phyloP scores from a whole-genome alignment of 139 green algal genomes.

The Coccomyxa sp. region DNA sequence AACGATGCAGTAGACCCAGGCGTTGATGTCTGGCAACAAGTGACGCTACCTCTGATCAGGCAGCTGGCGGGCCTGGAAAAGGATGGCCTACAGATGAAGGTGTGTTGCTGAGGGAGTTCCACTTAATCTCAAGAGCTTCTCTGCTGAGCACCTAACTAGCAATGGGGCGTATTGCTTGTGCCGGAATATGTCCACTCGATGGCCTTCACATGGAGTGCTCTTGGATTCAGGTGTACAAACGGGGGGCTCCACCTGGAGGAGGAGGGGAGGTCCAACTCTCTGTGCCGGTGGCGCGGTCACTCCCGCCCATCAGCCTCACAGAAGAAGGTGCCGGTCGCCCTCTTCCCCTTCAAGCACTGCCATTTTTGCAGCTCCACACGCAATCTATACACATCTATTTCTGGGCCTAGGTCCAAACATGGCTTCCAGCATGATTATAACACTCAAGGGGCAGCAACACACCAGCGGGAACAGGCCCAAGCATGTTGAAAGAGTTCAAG shows the following conservation, averaged over 20 bases:
- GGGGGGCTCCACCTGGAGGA: conserved; percentile 30
- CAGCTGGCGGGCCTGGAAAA: conserved; percentile 46
- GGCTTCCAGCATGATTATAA: background rate
- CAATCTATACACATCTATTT: background rate
- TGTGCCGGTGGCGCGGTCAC: conserved; percentile 51
- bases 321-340: conserved; percentile 62
- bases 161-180: no score
- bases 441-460: background rate
- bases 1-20: conserved; percentile 80
- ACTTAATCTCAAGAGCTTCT: background rate
- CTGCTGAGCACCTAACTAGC: background rate
- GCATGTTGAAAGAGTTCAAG: background rate
- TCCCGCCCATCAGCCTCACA: conserved; percentile 54
- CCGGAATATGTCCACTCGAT: no score
- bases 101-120: conserved; percentile 52
- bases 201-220: no score
- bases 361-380: no score
- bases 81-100: conserved; percentile 69
- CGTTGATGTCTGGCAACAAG: conserved; percentile 84
- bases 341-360: background rate
- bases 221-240: background rate
- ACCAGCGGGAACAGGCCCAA: background rate
- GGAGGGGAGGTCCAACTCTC: conserved; percentile 82
- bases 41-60: conserved; percentile 88
- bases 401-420: background rate